A percentile compares a stretch with the other conserved stretches of the same genome.
These are phyloP conservation scores for Ophiostoma triangulosporum DNA, from an alignment of 2,329 filamentous ascomycete genomes.

Conservation along the genomic window DNA sequence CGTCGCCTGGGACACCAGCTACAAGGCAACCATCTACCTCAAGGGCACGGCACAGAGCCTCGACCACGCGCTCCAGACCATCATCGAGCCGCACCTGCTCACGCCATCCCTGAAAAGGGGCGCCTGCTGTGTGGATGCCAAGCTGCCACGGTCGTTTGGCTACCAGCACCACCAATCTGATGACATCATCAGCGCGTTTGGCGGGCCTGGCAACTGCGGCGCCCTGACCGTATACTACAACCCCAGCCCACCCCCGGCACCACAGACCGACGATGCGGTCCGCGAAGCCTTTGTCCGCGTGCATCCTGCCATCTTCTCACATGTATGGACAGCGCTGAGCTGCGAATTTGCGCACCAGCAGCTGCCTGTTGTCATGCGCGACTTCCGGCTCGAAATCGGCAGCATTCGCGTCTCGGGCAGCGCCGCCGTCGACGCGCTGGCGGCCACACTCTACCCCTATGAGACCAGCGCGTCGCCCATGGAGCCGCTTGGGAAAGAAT, in stretches of 20 bases:
- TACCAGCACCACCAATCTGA: slow-evolving; percentile 10
- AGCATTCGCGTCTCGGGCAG: slow-evolving; percentile 49
- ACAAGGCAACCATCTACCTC: slow-evolving; percentile 74
- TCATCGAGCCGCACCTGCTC: slow-evolving; percentile 10
- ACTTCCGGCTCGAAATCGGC: slow-evolving; percentile 54
- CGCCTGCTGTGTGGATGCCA: slow-evolving; percentile 8
- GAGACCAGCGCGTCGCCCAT: slow-evolving; percentile 17
- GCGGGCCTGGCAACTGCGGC: slow-evolving; percentile 12
- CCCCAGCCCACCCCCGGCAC: not conserved
- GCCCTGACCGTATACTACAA: slow-evolving; percentile 11
- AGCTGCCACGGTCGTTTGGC: slow-evolving; percentile 12
- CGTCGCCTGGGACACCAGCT: slow-evolving; percentile 78
- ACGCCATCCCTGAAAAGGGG: slow-evolving; percentile 3
- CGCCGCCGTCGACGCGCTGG: slow-evolving; percentile 63
- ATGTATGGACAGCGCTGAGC: slow-evolving; percentile 51
- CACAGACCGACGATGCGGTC: not conserved
- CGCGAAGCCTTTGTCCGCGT: slow-evolving; percentile 23
- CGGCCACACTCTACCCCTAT: slow-evolving; percentile 50
- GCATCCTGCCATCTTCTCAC: slow-evolving; percentile 68
- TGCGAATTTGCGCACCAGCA: slow-evolving; percentile 42
- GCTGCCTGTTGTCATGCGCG: slow-evolving; percentile 50
- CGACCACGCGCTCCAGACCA: slow-evolving; percentile 5
- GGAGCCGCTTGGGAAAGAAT: slow-evolving; percentile 28
- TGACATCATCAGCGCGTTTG: not conserved
- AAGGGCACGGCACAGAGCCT: slow-evolving; percentile 36